Evolutionary conservation across 1,284 basidiomycete genomes (phyloP), one percentile per base, ranked within the genome.

Genomic region (Apiotrichum mycotoxinovorans): DNA sequence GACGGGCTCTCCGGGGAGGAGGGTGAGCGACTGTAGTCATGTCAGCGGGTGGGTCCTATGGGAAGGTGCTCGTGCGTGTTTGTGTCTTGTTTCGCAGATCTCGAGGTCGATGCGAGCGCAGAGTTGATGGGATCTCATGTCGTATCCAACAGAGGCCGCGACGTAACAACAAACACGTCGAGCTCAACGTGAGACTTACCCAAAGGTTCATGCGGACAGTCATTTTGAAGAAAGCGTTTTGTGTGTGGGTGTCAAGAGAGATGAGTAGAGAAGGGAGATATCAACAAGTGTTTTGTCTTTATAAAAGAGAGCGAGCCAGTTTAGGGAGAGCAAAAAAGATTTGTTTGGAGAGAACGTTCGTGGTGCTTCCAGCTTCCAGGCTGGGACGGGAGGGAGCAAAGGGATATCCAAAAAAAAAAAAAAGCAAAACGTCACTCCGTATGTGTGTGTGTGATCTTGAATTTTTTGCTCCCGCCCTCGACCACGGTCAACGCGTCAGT

Each of bases 1-100:
- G 68, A 84, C 79, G 54, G 83, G 78, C 69, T 88, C 80, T 33
- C 65, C 66, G 44, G 70, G 70, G 47, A 68, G 51, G 52, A 72
- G 68, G 51, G 70, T 70, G 7, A 72, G 62, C 55, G 54, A 56
- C 69, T 71, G 63, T 14, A 10, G 11, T 49, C 51, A 4, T 37
- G 43, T 45, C 12, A 38, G 45, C 23, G 1, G 26, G 14, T 9
- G 30, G 34, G 17, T 23, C 27, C 23, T 11, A 34, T 17, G 10
- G 35, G 12, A 18, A 35, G 23, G 33, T 33, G 52, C 14, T 9
- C 20, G 23, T 26, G 33, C 11, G 42, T 25, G 23, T 26, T 17
- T 18, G 23, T 26, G 42, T 17, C 17, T 17, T 18, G 23, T 26
- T 23, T 17, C 4, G 2, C 23, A 11, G 42, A 25, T 25, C 26